Conservation (phyloP, 768 basidiomycete species). For the Termitomyces sp. region DNA sequence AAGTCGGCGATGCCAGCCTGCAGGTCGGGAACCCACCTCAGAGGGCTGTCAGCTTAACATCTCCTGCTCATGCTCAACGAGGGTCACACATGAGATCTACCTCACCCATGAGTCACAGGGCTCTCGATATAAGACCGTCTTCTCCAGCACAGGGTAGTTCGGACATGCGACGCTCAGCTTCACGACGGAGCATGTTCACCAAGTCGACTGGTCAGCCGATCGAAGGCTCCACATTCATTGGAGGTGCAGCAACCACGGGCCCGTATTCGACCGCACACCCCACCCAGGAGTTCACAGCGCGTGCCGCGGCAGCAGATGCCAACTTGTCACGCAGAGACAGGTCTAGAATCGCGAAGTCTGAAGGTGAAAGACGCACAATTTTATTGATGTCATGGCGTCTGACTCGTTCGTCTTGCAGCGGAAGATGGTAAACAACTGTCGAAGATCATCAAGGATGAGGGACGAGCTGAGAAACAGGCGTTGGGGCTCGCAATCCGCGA, state of each 20-base stretch:
- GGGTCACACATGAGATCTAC: background rate
- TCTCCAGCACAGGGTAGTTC: background rate
- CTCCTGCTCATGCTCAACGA: background rate
- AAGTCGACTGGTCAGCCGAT: slow-evolving; percentile 28
- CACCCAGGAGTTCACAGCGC: slow-evolving; percentile 34
- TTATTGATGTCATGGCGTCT: background rate
- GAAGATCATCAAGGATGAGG: slow-evolving; percentile 70
- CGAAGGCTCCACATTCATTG: slow-evolving; percentile 41
- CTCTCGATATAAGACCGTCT: background rate
- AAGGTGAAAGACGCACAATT: slow-evolving; percentile 31
- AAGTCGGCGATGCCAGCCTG: background rate
- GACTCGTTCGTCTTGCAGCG: slow-evolving; percentile 26
- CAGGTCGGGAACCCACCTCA: background rate
- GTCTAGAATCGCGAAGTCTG: slow-evolving; percentile 45
- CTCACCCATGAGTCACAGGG: background rate
- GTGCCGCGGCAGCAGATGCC: slow-evolving; percentile 45
- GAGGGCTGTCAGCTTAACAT: background rate
- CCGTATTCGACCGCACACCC: slow-evolving; percentile 38
- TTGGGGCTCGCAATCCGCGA: slow-evolving; percentile 59
- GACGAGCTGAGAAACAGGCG: slow-evolving; percentile 61
- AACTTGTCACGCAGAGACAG: slow-evolving; percentile 47
- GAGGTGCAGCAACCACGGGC: slow-evolving; percentile 52
- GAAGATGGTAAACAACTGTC: slow-evolving; percentile 59
- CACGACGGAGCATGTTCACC: slow-evolving; percentile 30
- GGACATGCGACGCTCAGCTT: slow-evolving; percentile 10